Conservation (phyloP, 495 filamentous ascomycete species). For the Aspergillus conjunctus region DNA sequence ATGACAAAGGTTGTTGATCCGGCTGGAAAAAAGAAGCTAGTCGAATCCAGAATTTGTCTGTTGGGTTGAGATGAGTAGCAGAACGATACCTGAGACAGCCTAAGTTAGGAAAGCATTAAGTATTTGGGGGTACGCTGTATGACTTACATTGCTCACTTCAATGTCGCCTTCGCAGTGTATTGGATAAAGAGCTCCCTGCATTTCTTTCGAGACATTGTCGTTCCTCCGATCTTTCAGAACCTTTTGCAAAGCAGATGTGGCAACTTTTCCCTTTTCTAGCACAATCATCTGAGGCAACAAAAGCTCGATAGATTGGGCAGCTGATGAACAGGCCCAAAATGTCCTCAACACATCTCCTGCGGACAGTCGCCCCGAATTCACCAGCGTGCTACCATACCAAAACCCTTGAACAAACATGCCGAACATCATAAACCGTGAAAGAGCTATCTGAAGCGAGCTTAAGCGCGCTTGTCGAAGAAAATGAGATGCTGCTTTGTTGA, state of each 20-base stretch:
- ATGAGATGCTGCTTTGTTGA: slow-evolving; percentile 59
- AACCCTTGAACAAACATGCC: slow-evolving; percentile 89
- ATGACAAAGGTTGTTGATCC: slow-evolving; percentile 80
- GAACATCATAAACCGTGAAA: slow-evolving; percentile 72
- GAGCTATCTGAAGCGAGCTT: slow-evolving; percentile 69
- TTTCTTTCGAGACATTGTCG: slow-evolving; percentile 28
- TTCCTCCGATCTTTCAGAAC: slow-evolving; percentile 37
- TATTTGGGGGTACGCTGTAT: not conserved
- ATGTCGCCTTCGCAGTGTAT: slow-evolving; percentile 64
- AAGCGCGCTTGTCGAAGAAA: slow-evolving; percentile 69
- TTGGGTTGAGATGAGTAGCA: slow-evolving; percentile 76
- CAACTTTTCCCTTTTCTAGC: slow-evolving; percentile 77
- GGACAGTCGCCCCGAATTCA: slow-evolving; percentile 53
- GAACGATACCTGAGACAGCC: slow-evolving; percentile 64
- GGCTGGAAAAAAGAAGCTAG: slow-evolving; percentile 67
- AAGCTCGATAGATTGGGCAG: slow-evolving; percentile 70
- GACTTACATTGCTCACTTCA: slow-evolving; percentile 66
- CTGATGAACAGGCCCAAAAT: slow-evolving; percentile 79
- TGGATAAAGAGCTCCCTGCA: slow-evolving; percentile 31
- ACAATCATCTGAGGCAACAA: slow-evolving; percentile 75
- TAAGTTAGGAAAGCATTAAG: not conserved
- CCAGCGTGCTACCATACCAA: slow-evolving; percentile 78
- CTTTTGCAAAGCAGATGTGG: slow-evolving; percentile 60
- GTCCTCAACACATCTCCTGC: slow-evolving; percentile 78
- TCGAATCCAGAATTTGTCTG: slow-evolving; percentile 59